phyloP scores from a whole-genome alignment of 208 protist genomes.

The Strigomonas galati region DNA sequence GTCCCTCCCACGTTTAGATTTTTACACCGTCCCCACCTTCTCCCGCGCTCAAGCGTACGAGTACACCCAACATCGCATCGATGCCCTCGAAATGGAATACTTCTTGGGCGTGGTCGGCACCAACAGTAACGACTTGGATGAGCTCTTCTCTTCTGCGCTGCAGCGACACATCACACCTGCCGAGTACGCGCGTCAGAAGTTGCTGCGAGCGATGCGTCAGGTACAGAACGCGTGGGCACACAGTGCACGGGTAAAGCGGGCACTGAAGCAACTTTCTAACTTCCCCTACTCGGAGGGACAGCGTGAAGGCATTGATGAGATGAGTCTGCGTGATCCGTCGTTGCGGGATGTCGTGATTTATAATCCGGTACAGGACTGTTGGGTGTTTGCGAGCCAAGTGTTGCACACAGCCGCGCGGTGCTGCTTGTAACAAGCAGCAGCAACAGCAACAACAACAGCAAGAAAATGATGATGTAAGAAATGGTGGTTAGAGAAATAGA shows the following conservation, averaged over 20 bases:
- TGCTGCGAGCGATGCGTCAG: constrained; percentile 81
- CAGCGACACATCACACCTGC: constrained; percentile 52
- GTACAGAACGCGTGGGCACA: constrained; percentile 62
- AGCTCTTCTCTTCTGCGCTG: constrained; percentile 71
- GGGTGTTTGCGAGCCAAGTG: constrained; percentile 72
- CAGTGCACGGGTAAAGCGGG: constrained; percentile 31
- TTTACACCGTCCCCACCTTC: constrained; percentile 80
- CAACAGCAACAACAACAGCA: not conserved
- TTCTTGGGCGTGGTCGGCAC: constrained; percentile 73
- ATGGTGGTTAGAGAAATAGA: too few species aligned
- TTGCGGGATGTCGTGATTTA: constrained; percentile 74
- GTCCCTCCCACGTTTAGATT: constrained; percentile 72
- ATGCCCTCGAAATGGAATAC: constrained; percentile 58
- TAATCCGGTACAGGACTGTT: constrained; percentile 78
- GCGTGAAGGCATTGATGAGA: constrained; percentile 60
- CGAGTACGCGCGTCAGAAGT: constrained; percentile 71
- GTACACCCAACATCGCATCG: constrained; percentile 69
- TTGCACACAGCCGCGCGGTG: constrained; percentile 78
- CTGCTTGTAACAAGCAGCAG: constrained; percentile 29
- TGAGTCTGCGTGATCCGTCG: constrained; percentile 46
- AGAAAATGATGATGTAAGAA: not conserved
- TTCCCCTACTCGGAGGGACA: constrained; percentile 72
- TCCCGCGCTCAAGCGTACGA: constrained; percentile 55
- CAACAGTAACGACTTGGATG: constrained; percentile 85
- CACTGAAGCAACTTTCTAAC: constrained; percentile 54